These are phyloP conservation scores for Pichia sp. DNA, from an alignment of 1,139 yeast species.

Conservation along the genomic window DNA sequence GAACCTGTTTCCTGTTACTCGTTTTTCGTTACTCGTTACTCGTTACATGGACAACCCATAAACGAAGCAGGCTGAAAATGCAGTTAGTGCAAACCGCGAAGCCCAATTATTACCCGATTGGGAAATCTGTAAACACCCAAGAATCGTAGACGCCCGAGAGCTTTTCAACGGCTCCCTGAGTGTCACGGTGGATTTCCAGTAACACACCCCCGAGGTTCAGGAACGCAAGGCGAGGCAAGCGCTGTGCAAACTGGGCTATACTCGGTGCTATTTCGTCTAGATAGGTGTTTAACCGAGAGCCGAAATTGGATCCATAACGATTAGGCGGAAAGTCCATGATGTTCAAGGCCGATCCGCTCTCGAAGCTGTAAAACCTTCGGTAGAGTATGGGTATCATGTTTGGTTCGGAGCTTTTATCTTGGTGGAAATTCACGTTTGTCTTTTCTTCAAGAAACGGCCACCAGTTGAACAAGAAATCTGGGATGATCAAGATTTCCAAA, in stretches of 20 bases:
- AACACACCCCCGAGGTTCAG: conserved; percentile 27
- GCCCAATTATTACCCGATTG: conserved; percentile 4
- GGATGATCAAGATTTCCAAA: conserved; percentile 24
- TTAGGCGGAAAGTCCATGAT: conserved; percentile 19
- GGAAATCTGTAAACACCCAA: conserved; percentile 18
- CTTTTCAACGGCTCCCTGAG: background rate
- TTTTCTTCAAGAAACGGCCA: conserved; percentile 23
- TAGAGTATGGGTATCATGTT: conserved; percentile 20
- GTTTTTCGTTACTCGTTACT: background rate
- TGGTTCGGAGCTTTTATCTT: too few species aligned
- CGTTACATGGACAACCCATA: background rate
- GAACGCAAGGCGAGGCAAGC: conserved; percentile 15
- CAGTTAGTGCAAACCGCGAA: background rate
- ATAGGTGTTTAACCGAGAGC: background rate
- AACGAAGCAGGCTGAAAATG: background rate
- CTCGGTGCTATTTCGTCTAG: conserved; percentile 22
- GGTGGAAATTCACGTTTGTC: background rate
- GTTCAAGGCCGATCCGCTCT: conserved; percentile 22
- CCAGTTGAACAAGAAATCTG: conserved; percentile 33
- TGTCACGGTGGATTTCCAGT: conserved; percentile 11
- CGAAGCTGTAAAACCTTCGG: conserved; percentile 23
- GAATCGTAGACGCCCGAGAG: conserved; percentile 10
- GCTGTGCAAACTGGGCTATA: conserved; percentile 16
- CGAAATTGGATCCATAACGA: background rate
- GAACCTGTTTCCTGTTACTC: background rate